Conservation (phyloP, 2,329 filamentous ascomycete genomes). For the Alternaria infectoria region DNA sequence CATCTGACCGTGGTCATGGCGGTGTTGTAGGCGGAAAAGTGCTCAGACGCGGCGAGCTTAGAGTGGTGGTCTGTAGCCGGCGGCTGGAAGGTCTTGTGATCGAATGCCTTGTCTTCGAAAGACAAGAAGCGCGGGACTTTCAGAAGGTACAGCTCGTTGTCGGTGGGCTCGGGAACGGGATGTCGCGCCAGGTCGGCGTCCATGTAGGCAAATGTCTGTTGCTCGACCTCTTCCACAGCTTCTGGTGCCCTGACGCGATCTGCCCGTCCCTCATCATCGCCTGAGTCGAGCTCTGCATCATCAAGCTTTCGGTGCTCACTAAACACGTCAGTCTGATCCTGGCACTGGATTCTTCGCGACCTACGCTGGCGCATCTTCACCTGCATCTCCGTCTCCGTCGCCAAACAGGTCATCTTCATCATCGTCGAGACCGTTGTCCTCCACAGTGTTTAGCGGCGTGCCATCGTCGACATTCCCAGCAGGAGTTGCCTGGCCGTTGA, state of each 20-base stretch:
- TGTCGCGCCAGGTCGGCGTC: constrained; percentile 72
- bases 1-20: constrained; percentile 73
- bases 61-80: constrained; percentile 64
- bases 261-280: constrained; percentile 67
- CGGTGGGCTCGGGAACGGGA: constrained; percentile 71
- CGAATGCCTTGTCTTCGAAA: constrained; percentile 71
- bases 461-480: constrained; percentile 39
- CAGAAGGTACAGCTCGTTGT: constrained; percentile 74
- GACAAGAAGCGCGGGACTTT: constrained; percentile 76
- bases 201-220: constrained; percentile 64
- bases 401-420: constrained; percentile 56
- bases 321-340: constrained; percentile 20
- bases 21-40: constrained; percentile 66
- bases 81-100: constrained; percentile 69
- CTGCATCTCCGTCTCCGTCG: constrained; percentile 43
- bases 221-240: constrained; percentile 58
- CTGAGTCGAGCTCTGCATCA: constrained; percentile 68
- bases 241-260: constrained; percentile 61
- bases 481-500: constrained; percentile 41
- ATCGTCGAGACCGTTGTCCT: constrained; percentile 41
- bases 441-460: constrained; percentile 39
- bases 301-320: constrained; percentile 59
- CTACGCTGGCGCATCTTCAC: constrained; percentile 36
- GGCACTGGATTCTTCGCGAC: constrained; percentile 34
- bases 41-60: constrained; percentile 52